Evolutionary conservation across 2,329 filamentous ascomycete genomes (phyloP).

Genomic region (Rutstroemia sp.): DNA sequence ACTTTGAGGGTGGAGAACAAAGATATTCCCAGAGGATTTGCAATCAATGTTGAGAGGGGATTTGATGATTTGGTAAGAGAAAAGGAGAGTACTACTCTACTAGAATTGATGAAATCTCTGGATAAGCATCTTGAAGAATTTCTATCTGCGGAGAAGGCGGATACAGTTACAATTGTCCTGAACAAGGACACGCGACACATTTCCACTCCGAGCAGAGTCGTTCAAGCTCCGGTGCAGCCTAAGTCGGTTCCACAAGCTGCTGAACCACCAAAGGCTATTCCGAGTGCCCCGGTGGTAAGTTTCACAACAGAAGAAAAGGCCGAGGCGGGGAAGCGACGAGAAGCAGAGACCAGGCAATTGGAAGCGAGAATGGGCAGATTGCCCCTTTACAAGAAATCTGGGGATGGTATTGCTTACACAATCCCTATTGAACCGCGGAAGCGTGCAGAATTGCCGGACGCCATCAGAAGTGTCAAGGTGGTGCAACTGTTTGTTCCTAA

Average conservation of each 20-base stretch:
- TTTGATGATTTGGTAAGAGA: conserved; percentile 59
- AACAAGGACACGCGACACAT: conserved; percentile 30
- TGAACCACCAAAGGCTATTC: conserved; percentile 4
- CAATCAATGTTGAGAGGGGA: conserved; percentile 68
- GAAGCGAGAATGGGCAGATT: conserved; percentile 67
- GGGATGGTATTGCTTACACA: conserved; percentile 63
- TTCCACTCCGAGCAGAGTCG: conserved; percentile 18
- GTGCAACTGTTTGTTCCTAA: conserved; percentile 63
- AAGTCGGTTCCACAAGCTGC: conserved; percentile 3
- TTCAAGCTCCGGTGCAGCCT: neutral
- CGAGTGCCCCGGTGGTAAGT: conserved; percentile 14
- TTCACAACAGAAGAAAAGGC: conserved; percentile 53
- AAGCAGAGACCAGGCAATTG: conserved; percentile 62
- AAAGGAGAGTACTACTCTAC: conserved; percentile 48
- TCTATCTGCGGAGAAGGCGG: conserved; percentile 60
- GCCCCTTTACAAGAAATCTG: conserved; percentile 58
- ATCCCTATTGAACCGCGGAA: conserved; percentile 62
- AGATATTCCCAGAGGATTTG: conserved; percentile 64
- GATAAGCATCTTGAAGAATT: conserved; percentile 67
- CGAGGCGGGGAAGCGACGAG: conserved; percentile 55
- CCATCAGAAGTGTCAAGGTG: conserved; percentile 54
- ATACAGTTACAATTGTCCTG: conserved; percentile 57
- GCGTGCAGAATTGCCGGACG: conserved; percentile 49
- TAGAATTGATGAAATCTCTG: conserved; percentile 60
- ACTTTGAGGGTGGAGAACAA: conserved; percentile 58